Base-by-base conservation (phyloP, 2,329 filamentous ascomycete genomes). In the Cordyceps cicadae region DNA sequence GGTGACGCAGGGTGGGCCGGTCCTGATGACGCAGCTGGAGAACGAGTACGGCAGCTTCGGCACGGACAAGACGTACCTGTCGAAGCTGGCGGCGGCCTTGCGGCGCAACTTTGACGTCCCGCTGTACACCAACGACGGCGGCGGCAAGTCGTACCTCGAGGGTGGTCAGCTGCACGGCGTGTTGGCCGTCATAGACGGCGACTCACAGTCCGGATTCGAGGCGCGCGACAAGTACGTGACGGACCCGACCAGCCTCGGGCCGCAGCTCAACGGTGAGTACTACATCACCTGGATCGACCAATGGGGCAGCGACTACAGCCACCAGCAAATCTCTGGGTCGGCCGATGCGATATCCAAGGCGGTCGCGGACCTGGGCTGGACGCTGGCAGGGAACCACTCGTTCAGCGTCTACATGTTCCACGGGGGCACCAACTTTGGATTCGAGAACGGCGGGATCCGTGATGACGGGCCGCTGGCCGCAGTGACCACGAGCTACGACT, bases 321-420 rank as follows among this genome's bases (percentile, higher is more conserved):
- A 78, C 60, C 70, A 72, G 43, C 71, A 70, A 0, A 72, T 70
- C 24, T 68, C 62, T 5, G 71, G 70, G 3, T 60, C 66, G 15
- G 59, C 67, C 5, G 58, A 63, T 6, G 62, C 64, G n/a, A 62
- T 72, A 2, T 61, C 64, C 49, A 62, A 65, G 43, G 67, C 71
- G 39, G 66, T 71, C 26, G 59, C 61, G 41, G 76, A 77, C 59
- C 62, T 78, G 2, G 70, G 71, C 37, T 75, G 67, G 66, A 71
- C 76, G 39, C 66, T 79, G 14, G 65, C 66, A 1, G 71, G 71
- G 29, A 72, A 74, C 49, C 70, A 71, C 52, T 78, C 77, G 0
- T 77, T 82, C 62, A 79, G 74, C 66, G 65, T 81, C 59, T 81
- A 80, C 66, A 81, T 81, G 78, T 77, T 81, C 62, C 79, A 81